These are phyloP conservation scores for Talaromyces sp. DNA, from an alignment of 2,329 filamentous ascomycete genomes.

Conservation along the genomic window DNA sequence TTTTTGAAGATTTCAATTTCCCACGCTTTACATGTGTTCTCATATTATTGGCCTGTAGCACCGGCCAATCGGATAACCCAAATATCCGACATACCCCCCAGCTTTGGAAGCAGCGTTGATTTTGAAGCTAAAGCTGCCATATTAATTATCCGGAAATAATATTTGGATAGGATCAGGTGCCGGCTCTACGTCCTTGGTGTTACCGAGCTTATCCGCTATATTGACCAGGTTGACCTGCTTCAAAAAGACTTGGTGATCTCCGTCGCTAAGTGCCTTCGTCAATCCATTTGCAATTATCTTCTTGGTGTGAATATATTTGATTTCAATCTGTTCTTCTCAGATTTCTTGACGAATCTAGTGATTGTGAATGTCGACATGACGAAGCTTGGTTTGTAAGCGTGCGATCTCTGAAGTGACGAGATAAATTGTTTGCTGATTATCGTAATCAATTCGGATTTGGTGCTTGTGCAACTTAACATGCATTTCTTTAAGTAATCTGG, in stretches of 20 bases:
- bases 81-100: too few relatives aligned
- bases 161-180: neutral
- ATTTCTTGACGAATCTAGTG: slow-evolving; percentile 20
- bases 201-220: neutral
- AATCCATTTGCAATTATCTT: slow-evolving; percentile 17
- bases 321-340: slow-evolving; percentile 10
- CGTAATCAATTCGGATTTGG: slow-evolving; percentile 5
- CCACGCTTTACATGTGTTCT: too few relatives aligned
- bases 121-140: too few relatives aligned
- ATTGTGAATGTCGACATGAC: slow-evolving; percentile 20
- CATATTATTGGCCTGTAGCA: too few relatives aligned
- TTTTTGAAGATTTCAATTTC: too few relatives aligned
- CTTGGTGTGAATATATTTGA: slow-evolving; percentile 17
- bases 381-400: slow-evolving; percentile 12
- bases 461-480: slow-evolving; percentile 9
- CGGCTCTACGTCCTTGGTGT: neutral
- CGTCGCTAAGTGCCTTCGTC: slow-evolving; percentile 1
- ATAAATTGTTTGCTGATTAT: slow-evolving; percentile 12
- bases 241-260: neutral
- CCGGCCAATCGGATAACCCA: too few relatives aligned
- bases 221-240: neutral
- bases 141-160: too few relatives aligned
- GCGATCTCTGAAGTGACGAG: slow-evolving; percentile 1
- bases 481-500: slow-evolving; percentile 8
- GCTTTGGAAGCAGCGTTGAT: too few relatives aligned